Conservation (phyloP, 2,329 filamentous ascomycete species). For the Aspergillus sp. region DNA sequence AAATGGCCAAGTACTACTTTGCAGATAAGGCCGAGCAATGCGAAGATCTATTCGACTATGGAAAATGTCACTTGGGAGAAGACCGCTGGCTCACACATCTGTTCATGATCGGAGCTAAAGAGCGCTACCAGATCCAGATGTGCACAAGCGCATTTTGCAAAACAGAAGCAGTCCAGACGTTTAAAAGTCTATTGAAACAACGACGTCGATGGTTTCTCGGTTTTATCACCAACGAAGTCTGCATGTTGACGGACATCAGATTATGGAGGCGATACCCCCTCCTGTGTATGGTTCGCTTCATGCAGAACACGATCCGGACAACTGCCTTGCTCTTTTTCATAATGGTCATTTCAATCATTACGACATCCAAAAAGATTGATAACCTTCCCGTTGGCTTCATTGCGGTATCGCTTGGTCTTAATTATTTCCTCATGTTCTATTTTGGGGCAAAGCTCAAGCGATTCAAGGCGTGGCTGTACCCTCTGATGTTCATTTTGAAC, state of each 20-base stretch:
- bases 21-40: conserved; percentile 94
- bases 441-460: conserved; percentile 82
- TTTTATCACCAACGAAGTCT: conserved; percentile 96
- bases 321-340: conserved; percentile 93
- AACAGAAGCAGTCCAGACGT: conserved; percentile 91
- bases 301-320: conserved; percentile 94
- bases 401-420: conserved; percentile 82
- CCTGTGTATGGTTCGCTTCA: conserved; percentile 79
- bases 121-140: conserved; percentile 94
- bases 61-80: conserved; percentile 90
- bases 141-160: conserved; percentile 98
- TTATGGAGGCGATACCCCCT: conserved; percentile 89
- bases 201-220: conserved; percentile 93
- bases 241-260: conserved; percentile 92
- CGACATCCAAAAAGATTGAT: conserved; percentile 70
- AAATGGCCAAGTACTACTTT: conserved; percentile 98
- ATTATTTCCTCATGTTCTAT: conserved; percentile 94
- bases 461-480: conserved; percentile 93
- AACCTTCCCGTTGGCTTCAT: conserved; percentile 92
- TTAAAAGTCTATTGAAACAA: conserved; percentile 83
- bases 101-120: conserved; percentile 95
- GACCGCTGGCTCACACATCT: conserved; percentile 96
- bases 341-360: conserved; percentile 80
- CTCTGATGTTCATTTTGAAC: conserved; percentile 90
- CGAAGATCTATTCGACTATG: conserved; percentile 93